Evolutionary conservation across 2,329 filamentous ascomycete genomes (phyloP).

Genomic region (Plectosphaerella cucumerina): DNA sequence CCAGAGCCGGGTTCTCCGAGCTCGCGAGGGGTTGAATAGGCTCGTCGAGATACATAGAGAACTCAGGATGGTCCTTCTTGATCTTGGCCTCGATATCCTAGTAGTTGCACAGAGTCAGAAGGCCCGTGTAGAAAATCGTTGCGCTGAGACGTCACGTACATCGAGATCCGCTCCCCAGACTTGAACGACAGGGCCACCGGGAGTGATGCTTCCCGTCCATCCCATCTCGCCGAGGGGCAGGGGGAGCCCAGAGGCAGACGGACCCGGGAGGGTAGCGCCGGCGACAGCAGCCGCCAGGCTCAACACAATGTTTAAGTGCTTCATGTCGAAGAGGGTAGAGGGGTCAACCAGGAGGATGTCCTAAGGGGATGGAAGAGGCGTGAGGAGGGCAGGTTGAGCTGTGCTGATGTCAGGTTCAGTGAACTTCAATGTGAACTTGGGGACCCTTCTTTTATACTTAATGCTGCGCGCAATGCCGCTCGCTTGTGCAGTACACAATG

Average conservation of each 20-base stretch:
- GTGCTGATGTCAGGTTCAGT: no score
- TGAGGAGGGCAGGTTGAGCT: no score
- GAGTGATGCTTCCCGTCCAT: not conserved
- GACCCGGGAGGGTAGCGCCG: not conserved
- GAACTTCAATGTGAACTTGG: no score
- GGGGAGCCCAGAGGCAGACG: not conserved
- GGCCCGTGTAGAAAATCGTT: not conserved
- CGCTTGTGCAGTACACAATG: no score
- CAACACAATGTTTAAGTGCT: no score
- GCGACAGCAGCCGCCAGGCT: not conserved
- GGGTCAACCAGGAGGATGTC: no score
- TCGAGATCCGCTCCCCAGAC: slow-evolving; percentile 1
- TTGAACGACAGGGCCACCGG: slow-evolving; percentile 1
- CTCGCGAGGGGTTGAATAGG: not conserved
- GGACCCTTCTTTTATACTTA: no score
- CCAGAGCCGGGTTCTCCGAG: not conserved
- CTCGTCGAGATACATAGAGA: slow-evolving; percentile 1
- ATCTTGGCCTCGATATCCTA: slow-evolving; percentile 3
- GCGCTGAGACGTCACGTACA: not conserved
- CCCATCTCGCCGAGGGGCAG: slow-evolving; percentile 2
- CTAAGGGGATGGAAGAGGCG: no score
- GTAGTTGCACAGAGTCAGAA: not conserved
- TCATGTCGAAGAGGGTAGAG: no score
- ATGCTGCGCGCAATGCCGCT: no score
- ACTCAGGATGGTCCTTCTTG: not conserved